Percentiles rank a stretch among this genome's conserved stretches.
Conservation (phyloP, 1,284 basidiomycete species). For the Sporisorium scitamineum region DNA sequence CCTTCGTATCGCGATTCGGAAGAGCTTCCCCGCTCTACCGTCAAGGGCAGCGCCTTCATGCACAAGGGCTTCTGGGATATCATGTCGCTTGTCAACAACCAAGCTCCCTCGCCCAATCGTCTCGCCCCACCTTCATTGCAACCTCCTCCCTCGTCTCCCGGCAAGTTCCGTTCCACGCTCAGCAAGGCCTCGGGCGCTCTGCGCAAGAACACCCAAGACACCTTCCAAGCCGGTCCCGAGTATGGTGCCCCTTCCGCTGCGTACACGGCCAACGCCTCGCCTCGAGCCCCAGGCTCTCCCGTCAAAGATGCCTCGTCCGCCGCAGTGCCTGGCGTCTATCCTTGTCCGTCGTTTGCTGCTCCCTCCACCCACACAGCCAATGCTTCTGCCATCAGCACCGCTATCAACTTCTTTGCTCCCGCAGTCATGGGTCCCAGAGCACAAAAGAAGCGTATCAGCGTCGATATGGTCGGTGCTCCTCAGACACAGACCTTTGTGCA, state of each 20-base stretch:
- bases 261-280: constrained; percentile 13
- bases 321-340: constrained; percentile 39
- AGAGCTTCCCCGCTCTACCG: constrained; percentile 34
- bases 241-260: constrained; percentile 25
- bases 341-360: constrained; percentile 30
- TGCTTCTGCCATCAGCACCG: constrained; percentile 40
- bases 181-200: constrained; percentile 56
- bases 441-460: constrained; percentile 63
- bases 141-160: constrained; percentile 40
- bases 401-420: constrained; percentile 42
- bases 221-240: constrained; percentile 49
- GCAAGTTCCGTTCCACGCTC: constrained; percentile 51
- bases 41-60: constrained; percentile 62
- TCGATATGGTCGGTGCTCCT: constrained; percentile 63
- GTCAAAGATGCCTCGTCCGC: constrained; percentile 20
- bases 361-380: constrained; percentile 40
- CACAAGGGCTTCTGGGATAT: constrained; percentile 67
- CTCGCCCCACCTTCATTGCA: constrained; percentile 34
- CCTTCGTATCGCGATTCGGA: constrained; percentile 29
- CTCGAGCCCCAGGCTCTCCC: constrained; percentile 18
- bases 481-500: constrained; percentile 72
- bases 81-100: constrained; percentile 62
- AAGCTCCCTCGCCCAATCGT: constrained; percentile 19
- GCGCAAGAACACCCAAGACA: constrained; percentile 33
- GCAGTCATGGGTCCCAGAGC: constrained; percentile 50